phyloP scores from a whole-genome alignment of 2,329 filamentous ascomycete genomes.

The Aspergillus sp. region DNA sequence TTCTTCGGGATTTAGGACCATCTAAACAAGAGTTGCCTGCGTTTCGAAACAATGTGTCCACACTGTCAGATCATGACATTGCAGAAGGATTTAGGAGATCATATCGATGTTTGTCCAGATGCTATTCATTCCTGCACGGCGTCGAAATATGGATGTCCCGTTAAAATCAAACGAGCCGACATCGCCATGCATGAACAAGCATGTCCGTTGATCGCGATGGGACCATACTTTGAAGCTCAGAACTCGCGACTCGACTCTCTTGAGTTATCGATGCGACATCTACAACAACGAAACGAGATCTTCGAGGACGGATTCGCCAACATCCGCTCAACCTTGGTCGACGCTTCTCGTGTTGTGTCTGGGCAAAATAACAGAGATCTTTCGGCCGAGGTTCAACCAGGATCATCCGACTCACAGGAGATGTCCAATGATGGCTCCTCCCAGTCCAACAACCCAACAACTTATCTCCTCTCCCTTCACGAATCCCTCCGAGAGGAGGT shows the following conservation, averaged over 20 bases:
- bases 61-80: conserved; percentile 30
- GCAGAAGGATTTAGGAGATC: conserved; percentile 27
- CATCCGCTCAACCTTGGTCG: conserved; percentile 32
- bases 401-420: conserved; percentile 10
- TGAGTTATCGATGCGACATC: conserved; percentile 38
- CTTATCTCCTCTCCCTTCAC: conserved; percentile 55
- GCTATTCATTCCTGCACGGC: conserved; percentile 32
- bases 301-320: conserved; percentile 41
- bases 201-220: conserved; percentile 47
- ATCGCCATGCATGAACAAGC: conserved; percentile 38
- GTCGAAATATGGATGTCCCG: conserved; percentile 38
- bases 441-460: conserved; percentile 38
- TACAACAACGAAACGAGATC: conserved; percentile 42
- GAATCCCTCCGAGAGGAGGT: conserved; percentile 57
- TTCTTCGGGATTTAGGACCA: conserved; percentile 23
- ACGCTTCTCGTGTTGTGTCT: conserved; percentile 20
- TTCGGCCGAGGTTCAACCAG: conserved; percentile 8
- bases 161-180: conserved; percentile 31
- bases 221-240: conserved; percentile 39
- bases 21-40: conserved; percentile 30
- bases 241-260: conserved; percentile 37
- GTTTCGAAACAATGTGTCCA: conserved; percentile 29
- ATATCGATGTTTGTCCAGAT: conserved; percentile 32
- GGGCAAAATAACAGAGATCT: conserved; percentile 8
- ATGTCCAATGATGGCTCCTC: conserved; percentile 11